Evolutionary conservation across 129 eudicot species (phyloP), one percentile per base, ranked within the genome.

Genomic region (Saussurea involucrata): DNA sequence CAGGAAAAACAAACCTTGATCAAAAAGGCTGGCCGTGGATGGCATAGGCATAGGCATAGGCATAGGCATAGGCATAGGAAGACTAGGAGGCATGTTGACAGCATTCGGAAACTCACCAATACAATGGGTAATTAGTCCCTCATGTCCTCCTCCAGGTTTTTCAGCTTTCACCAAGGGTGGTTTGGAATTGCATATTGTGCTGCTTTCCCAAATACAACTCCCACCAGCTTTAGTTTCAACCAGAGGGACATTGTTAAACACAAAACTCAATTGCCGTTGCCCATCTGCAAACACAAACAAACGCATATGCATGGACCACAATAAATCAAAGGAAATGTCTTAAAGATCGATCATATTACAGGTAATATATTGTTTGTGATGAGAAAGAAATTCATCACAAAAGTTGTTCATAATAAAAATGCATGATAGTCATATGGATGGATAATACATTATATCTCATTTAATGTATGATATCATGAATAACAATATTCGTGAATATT

Each of bases 221-320:
- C 84, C 86, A 73, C 78, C 28, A 72, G 80, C 78, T 76, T 82
- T 85, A 29, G 82, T 77, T 25, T 85, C 85, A 88, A 79, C 68
- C 60, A 68, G 29, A 44, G 87, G 88, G 11, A 60, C 78, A 60
- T 81, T 83, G 80, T 83, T 84, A 80, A 87, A 73, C 75, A 79
- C 80, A 77, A 87, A 88, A 79, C 75, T 86, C 89, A 90, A 78
- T 42, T 88, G 96, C 57, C 86, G 90, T 71, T 86, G 84, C 65
- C 91, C 95, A 68, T 83, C 96, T 92, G 84, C 66, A 81, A 11
- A 68, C 4, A 64, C 24, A 67, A 74, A 64, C 24, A 67, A 74
- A 72, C 65, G 34, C 25, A 6, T 46, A 57, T 1, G 36, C 18
- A 70, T 1, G 36, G 29, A 70, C 36, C 61, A 70, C 28, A 24